Evolutionary conservation across 2,329 filamentous ascomycete species (phyloP).

Genomic region (Monilinia fructigena): DNA sequence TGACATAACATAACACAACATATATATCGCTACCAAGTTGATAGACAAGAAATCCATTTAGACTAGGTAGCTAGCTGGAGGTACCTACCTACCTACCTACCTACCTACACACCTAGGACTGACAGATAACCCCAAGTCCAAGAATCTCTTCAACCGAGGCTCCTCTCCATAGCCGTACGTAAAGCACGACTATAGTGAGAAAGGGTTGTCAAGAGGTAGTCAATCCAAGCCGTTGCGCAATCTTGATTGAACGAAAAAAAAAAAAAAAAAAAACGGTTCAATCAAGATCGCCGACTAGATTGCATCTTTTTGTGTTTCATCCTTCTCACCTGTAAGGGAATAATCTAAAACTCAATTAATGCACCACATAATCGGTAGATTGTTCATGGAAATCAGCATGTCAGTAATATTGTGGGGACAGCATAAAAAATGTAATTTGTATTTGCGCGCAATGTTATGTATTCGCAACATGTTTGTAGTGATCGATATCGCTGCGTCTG

Average conservation of each 20-base stretch:
- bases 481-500: slow-evolving; percentile 21
- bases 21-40: too few relatives aligned
- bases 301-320: slow-evolving; percentile 6
- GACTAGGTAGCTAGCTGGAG: too few relatives aligned
- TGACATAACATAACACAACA: too few relatives aligned
- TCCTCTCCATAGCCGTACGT: slow-evolving; percentile 53
- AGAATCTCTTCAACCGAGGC: background rate
- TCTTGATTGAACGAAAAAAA: slow-evolving; percentile 35
- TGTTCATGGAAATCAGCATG: slow-evolving; percentile 1
- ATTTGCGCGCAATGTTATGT: slow-evolving; percentile 11
- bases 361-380: background rate
- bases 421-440: slow-evolving; percentile 10
- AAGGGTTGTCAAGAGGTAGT: slow-evolving; percentile 20
- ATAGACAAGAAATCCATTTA: too few relatives aligned
- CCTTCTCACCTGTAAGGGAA: slow-evolving; percentile 7
- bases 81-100: too few relatives aligned
- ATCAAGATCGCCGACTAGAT: slow-evolving; percentile 16
- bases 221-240: slow-evolving; percentile 53
- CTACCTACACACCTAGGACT: too few relatives aligned
- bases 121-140: too few relatives aligned
- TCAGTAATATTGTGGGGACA: slow-evolving; percentile 8
- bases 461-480: slow-evolving; percentile 16
- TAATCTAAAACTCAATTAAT: background rate
- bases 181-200: slow-evolving; percentile 41
- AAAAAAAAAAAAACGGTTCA: background rate